These are phyloP conservation scores for Nakazawaea peltata DNA, from an alignment of 805 yeast genomes.

Conservation along the genomic window DNA sequence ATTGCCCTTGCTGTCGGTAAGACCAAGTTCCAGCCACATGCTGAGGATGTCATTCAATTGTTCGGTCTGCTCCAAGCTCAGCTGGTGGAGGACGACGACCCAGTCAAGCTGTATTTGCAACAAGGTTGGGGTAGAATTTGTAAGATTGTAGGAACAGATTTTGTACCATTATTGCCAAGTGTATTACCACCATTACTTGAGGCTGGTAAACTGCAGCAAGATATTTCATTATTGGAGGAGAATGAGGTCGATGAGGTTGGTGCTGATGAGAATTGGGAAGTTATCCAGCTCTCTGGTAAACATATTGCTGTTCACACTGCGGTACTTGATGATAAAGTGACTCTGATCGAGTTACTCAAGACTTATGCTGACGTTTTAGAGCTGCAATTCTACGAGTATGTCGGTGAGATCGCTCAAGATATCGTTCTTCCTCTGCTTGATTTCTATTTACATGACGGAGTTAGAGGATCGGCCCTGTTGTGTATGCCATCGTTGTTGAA, in stretches of 20 bases:
- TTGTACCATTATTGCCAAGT: conserved; percentile 71
- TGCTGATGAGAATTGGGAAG: conserved; percentile 92
- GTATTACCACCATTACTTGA: conserved; percentile 85
- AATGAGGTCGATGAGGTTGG: conserved; percentile 76
- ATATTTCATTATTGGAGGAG: conserved; percentile 81
- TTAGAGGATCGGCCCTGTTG: conserved; percentile 83
- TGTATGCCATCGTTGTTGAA: conserved; percentile 71
- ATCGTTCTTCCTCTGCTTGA: conserved; percentile 84
- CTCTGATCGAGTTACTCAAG: conserved; percentile 82
- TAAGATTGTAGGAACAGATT: conserved; percentile 75
- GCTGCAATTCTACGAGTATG: conserved; percentile 77
- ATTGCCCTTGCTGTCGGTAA: conserved; percentile 94
- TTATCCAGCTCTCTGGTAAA: conserved; percentile 83
- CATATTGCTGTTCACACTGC: conserved; percentile 94
- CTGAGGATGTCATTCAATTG: conserved; percentile 62
- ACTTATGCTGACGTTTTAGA: conserved; percentile 81
- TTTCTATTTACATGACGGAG: conserved; percentile 91
- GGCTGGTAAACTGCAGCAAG: conserved; percentile 87
- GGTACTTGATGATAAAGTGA: conserved; percentile 85
- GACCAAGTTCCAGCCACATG: conserved; percentile 74
- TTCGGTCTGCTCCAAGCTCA: conserved; percentile 65
- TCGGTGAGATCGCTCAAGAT: conserved; percentile 65
- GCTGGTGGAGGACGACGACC: conserved; percentile 67
- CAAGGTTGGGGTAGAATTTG: conserved; percentile 97
- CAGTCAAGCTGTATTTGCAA: conserved; percentile 77